Evolutionary conservation across 192 early-diverging fungal species (phyloP), one percentile per base, ranked within the genome.

Genomic region (Chytriomyces sp.): DNA sequence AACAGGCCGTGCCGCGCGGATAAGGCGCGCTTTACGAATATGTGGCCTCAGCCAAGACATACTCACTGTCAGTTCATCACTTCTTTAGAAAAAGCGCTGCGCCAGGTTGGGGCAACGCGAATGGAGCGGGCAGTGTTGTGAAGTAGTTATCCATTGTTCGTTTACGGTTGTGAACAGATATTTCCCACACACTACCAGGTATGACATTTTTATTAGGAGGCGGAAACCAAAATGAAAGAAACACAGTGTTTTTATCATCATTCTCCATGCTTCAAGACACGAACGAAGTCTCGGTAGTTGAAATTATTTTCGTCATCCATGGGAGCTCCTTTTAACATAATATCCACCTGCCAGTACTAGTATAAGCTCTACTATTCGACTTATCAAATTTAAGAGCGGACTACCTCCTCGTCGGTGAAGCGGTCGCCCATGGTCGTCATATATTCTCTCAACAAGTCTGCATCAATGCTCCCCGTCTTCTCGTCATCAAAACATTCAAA

Each of bases 261-360:
- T 75, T 93, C 92, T n/a, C 93, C 94, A 70, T 98, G 94, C 81
- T 96, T 98, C 44, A 98, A 82, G 37, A 95, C 92, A 59, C 92
- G 80, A 3, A 94, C 93, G 81, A 94, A 98, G 62, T 96, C 92
- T 25, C 91, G 80, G 80, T 98, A 98, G 78, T 96, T 93, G 74
- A 98, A 93, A 54, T 90, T 79, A 38, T 69, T 59, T 49, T 87
- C 86, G 6, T 84, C 81, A 52, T 92, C 93, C 3, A 95, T 82
- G 0, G 91, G 89, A 2, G 92, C 86, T 17, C 93, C 93, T 64
- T 95, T 95, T 78, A 95, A 93, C 93, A 98, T 94, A 57, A 91
- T 89, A 70, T 94, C 95, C 1, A 94, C 89, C 90, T 91, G 30
- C 53, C 17, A 31, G 62, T 19, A 7, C 39, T 78, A 39, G 54